Evolutionary conservation across 768 basidiomycete genomes (phyloP).

Genomic region (Phylloporus arenicola): DNA sequence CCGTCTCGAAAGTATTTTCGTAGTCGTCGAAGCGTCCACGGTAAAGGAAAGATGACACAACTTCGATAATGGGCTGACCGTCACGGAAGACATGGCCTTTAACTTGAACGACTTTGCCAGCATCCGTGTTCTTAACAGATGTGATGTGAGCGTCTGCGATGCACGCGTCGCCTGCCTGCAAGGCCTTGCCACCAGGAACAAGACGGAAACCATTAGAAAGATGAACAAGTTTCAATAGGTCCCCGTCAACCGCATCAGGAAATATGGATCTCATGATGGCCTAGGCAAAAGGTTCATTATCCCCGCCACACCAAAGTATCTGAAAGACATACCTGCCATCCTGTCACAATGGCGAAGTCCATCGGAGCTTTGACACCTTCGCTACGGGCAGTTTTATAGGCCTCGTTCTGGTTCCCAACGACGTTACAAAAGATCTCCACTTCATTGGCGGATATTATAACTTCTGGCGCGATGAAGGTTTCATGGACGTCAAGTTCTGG

Average conservation of each 20-base stretch:
- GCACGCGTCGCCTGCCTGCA: conserved; percentile 85
- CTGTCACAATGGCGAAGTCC: conserved; percentile 98
- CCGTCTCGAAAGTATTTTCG: conserved; percentile 91
- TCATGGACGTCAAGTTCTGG: conserved; percentile 77
- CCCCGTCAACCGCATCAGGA: conserved; percentile 86
- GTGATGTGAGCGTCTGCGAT: conserved; percentile 83
- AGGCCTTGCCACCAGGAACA: conserved; percentile 67
- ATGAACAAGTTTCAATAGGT: conserved; percentile 93
- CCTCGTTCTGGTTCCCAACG: conserved; percentile 88
- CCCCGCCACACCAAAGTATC: neutral
- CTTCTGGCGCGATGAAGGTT: conserved; percentile 82
- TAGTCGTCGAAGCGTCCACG: conserved; percentile 92
- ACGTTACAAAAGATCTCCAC: conserved; percentile 90
- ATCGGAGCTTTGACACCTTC: conserved; percentile 80
- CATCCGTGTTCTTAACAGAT: conserved; percentile 84
- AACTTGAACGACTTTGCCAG: conserved; percentile 90
- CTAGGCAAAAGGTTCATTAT: conserved; percentile 36
- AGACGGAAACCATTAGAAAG: conserved; percentile 95
- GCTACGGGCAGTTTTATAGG: conserved; percentile 76
- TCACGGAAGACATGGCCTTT: conserved; percentile 78
- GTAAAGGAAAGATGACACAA: conserved; percentile 93
- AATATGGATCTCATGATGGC: conserved; percentile 99
- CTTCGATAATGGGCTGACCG: conserved; percentile 82
- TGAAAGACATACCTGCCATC: conserved; percentile 79
- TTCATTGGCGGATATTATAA: conserved; percentile 67